Evolutionary conservation across 768 basidiomycete genomes (phyloP), one percentile per base, ranked within the genome.

Genomic region (Tremella fuciformis): DNA sequence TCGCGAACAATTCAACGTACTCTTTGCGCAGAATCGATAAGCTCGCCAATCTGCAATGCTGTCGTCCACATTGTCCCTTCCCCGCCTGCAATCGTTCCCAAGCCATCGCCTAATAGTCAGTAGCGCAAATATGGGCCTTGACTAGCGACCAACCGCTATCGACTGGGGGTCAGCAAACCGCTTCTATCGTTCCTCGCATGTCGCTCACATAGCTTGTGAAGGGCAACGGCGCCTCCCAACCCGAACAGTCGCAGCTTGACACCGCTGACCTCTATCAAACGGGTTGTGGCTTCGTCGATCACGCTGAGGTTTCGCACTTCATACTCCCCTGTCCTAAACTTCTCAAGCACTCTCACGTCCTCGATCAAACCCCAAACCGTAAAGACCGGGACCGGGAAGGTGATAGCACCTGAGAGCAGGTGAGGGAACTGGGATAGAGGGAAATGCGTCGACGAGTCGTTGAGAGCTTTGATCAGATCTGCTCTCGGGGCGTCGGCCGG

Each of bases 11-110:
- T n/a, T 11, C 1, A 2, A 25, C 78, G 59, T 51, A 93, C 91
- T 62, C 91, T 84, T 74, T 94, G 90, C 0, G 96, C 91, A 2
- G 93, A 98, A 77, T 98, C 96, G 48, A 98, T 88, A 51, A 99
- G 87, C 77, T 99, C 94, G 58, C 96, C 96, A 40, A 99, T 89
- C 77, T 99, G 96, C 22, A 99, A 83, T 3, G 91, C 89, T 0
- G 94, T 98, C 0, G 91, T 89, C 96, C 96, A 99, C 87, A 98
- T 94, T 18, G 93, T 98, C 26, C 96, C 96, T 70, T 91, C 88
- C 1, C 92, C 96, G 37, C 96, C 96, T 0, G 96, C 94, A 63
- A 99, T 96, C n/a, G 94, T 97, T 11, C 91, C 93, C 46, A 80
- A 85, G 2, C 93, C 94, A 49, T 94, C 90, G 0, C 94, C 73